Conservation (phyloP, 345 rosid species). For the Camelina neglecta region DNA sequence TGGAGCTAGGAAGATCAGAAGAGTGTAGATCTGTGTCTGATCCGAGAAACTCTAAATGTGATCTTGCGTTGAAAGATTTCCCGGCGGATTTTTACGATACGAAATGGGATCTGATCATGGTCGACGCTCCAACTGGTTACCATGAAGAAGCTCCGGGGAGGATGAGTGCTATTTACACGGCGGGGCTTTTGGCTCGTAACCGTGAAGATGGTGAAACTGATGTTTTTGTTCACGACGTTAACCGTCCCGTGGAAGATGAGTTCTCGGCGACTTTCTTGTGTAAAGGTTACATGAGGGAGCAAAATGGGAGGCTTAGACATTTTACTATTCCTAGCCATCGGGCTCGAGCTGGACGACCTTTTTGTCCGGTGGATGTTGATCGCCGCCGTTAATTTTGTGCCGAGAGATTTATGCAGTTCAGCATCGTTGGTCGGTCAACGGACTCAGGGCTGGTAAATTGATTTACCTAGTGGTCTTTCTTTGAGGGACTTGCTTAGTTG, state of each 20-base stretch:
- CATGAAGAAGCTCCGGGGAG: constrained; percentile 88
- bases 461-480: constrained; percentile 11
- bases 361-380: constrained; percentile 61
- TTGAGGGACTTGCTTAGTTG: constrained; percentile 20
- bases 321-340: constrained; percentile 82
- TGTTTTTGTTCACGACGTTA: constrained; percentile 86
- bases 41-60: constrained; percentile 77
- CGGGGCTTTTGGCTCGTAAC: constrained; percentile 90
- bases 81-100: constrained; percentile 72
- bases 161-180: constrained; percentile 87
- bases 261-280: constrained; percentile 79
- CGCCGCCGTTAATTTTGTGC: constrained; percentile 34
- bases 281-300: constrained; percentile 73
- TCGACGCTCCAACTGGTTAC: constrained; percentile 89
- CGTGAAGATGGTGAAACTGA: constrained; percentile 73
- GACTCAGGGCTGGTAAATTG: neutral
- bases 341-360: constrained; percentile 56
- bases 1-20: constrained; percentile 67
- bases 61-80: constrained; percentile 72
- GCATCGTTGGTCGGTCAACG: neutral
- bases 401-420: neutral
- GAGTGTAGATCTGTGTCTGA: constrained; percentile 72
- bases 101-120: constrained; percentile 92
- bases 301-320: constrained; percentile 83
- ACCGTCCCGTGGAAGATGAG: constrained; percentile 76